Base-by-base conservation (phyloP, 2,329 filamentous ascomycete genomes). In the Pseudogymnoascus sp. region DNA sequence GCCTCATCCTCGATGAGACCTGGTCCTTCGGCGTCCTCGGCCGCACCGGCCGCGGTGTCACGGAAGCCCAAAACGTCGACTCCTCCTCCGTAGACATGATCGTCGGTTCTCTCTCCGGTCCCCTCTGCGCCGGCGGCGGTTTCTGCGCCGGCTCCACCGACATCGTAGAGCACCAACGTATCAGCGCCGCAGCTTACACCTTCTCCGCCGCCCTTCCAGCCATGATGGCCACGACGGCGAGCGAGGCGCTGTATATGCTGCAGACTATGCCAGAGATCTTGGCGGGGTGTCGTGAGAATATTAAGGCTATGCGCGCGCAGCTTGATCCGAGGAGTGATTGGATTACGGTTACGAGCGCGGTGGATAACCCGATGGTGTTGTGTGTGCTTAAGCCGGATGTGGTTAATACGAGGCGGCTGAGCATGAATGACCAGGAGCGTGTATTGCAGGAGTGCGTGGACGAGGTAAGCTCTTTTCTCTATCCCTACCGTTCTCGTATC, bases 21-120 rank as follows among this genome's bases (percentile, higher is more conserved):
- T 96, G 91, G 89, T 97, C 93, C 0, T 99, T 98, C 74, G 96
- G 93, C 66, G 90, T 98, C 16, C 84, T 99, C 4, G 95, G 95
- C 60, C 85, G 92, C 67, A 96, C 92, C 25, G 96, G 95, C 19
- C 88, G 92, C 62, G 95, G 95, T 65, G 82, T 98, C 41, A 98
- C 95, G 0, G 96, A 99, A 79, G 91, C 93, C 5, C 95, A 98
- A 74, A 96, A 98, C 71, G 93, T 99, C 16, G 95, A 98, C 74
- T 87, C 93, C 0, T 86, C 89, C 8, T 90, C 96, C 73, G 88
- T 99, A 61, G 95, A 99, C 79, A 97, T 99, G 92, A 93, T 99
- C 69, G 85, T 98, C 62, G 95, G 96, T 48, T 96, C 92, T 37
- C 85, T 99, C 54, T 88, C 93, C 11, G 93, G 95, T 1, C 90